These are phyloP conservation scores for Gossypium davidsonii DNA, from an alignment of 441 rosid species.

Conservation along the genomic window DNA sequence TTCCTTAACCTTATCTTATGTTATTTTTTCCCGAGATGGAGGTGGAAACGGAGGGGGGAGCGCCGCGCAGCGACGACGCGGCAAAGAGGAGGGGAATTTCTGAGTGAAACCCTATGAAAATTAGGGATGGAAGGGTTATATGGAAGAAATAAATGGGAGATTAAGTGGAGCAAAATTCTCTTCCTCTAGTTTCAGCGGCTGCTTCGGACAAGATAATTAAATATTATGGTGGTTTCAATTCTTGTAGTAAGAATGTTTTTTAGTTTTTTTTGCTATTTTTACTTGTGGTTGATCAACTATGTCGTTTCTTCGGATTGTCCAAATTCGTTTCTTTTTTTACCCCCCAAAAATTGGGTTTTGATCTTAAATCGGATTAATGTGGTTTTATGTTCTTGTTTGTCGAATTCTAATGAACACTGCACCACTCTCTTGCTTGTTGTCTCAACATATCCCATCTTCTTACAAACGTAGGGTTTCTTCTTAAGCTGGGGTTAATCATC, in stretches of 20 bases:
- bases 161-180: conserved; percentile 35
- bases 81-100: conserved; percentile 13
- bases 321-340: not conserved
- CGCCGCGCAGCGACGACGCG: conserved; percentile 17
- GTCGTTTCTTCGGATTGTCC: not conserved
- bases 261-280: not conserved
- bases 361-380: not conserved
- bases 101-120: conserved; percentile 9
- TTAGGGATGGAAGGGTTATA: conserved; percentile 20
- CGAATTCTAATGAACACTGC: not conserved
- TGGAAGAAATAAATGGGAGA: conserved; percentile 17
- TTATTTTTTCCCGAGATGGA: not conserved
- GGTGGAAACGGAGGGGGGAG: not conserved
- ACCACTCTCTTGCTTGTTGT: too few relatives aligned
- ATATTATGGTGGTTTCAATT: not conserved
- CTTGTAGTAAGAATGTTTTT: not conserved
- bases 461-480: too few relatives aligned
- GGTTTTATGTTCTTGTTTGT: not conserved
- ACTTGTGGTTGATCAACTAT: conserved; percentile 1
- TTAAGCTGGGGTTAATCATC: not conserved
- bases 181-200: conserved; percentile 54
- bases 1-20: not conserved
- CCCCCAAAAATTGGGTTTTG: not conserved
- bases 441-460: too few relatives aligned
- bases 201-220: conserved; percentile 26